Conservation (phyloP, 2,329 filamentous ascomycete genomes). For the Cladosporium sp. region DNA sequence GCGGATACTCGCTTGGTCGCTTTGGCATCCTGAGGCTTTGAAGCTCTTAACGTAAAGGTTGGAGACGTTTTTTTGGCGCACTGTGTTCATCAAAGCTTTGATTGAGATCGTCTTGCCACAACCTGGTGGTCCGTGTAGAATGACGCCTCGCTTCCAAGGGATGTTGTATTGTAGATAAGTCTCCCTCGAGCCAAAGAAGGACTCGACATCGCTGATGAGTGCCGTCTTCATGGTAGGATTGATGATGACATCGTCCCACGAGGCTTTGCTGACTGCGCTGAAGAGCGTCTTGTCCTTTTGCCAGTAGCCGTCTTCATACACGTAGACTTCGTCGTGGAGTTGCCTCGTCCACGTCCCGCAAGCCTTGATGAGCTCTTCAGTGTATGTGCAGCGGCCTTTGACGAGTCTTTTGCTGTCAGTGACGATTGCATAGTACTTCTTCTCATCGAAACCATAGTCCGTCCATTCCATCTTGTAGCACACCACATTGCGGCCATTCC, state of each 20-base stretch:
- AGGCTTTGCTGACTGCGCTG: slow-evolving; percentile 42
- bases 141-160: slow-evolving; percentile 50
- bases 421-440: not conserved
- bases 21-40: not conserved
- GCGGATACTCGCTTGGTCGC: slow-evolving; percentile 44
- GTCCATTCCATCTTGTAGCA: slow-evolving; percentile 37
- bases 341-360: slow-evolving; percentile 41
- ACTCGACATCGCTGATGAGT: slow-evolving; percentile 41
- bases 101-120: slow-evolving; percentile 49
- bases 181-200: slow-evolving; percentile 41
- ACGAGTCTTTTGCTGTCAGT: not conserved
- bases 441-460: not conserved
- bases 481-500: slow-evolving; percentile 39
- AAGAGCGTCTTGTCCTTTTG: slow-evolving; percentile 40
- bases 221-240: slow-evolving; percentile 46
- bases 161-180: slow-evolving; percentile 46
- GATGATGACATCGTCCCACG: slow-evolving; percentile 51
- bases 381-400: not conserved
- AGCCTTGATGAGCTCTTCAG: slow-evolving; percentile 24
- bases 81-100: slow-evolving; percentile 42
- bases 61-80: slow-evolving; percentile 37
- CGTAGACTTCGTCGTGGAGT: slow-evolving; percentile 42
- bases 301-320: slow-evolving; percentile 46
- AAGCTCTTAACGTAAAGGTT: slow-evolving; percentile 42
- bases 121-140: slow-evolving; percentile 42